phyloP scores from a whole-genome alignment of 148 eudicot genomes.

The Chenopodium album region DNA sequence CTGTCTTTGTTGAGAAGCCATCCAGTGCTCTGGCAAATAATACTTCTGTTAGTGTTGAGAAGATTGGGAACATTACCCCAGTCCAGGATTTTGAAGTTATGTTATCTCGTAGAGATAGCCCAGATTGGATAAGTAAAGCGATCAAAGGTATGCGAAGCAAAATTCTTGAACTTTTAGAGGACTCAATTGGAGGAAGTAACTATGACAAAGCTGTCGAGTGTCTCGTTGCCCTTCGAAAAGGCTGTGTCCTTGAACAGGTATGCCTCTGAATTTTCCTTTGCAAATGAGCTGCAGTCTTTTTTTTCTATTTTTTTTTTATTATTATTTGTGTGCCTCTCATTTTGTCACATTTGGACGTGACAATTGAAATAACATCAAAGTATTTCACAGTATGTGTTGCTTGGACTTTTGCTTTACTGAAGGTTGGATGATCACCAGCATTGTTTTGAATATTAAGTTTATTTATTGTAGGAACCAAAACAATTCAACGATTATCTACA shows the following conservation, averaged over 20 bases:
- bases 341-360: background rate
- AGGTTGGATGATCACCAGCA: background rate
- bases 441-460: slow-evolving; percentile 1
- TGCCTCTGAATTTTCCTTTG: slow-evolving; percentile 6
- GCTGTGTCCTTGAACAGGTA: slow-evolving; percentile 92
- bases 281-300: background rate
- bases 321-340: background rate
- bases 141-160: slow-evolving; percentile 63
- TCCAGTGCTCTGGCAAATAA: slow-evolving; percentile 37
- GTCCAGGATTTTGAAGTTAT: slow-evolving; percentile 88
- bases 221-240: slow-evolving; percentile 73
- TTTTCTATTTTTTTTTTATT: too few species aligned
- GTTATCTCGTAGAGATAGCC: slow-evolving; percentile 82
- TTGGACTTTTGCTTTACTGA: background rate
- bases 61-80: slow-evolving; percentile 63
- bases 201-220: slow-evolving; percentile 69
- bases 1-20: slow-evolving; percentile 27
- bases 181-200: slow-evolving; percentile 55
- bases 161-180: slow-evolving; percentile 58
- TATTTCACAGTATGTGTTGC: background rate
- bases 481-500: slow-evolving; percentile 68
- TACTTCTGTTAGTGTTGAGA: slow-evolving; percentile 46
- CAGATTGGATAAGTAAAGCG: slow-evolving; percentile 82
- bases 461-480: slow-evolving; percentile 62
- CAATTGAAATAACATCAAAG: background rate